Evolutionary conservation across 139 green algal species (phyloP).

Genomic region (Edaphochlamys debaryana): DNA sequence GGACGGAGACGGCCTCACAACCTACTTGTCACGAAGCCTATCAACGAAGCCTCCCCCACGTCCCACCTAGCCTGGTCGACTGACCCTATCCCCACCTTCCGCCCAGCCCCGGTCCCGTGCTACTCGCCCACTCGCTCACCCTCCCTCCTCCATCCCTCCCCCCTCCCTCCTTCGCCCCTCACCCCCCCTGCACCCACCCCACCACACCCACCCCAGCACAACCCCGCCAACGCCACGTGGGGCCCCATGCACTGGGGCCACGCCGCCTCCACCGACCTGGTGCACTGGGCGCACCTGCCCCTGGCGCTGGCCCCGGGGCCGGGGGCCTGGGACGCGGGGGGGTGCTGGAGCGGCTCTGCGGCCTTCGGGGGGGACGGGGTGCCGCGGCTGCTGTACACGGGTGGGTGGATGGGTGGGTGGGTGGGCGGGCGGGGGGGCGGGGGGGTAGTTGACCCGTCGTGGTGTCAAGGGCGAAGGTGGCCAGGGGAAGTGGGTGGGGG

Average conservation of each 20-base stretch:
- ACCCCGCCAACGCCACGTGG: constrained; percentile 47
- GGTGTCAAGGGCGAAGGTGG: no score
- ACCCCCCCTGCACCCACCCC: constrained; percentile 45
- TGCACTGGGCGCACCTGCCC: constrained; percentile 49
- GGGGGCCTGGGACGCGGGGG: constrained; percentile 48
- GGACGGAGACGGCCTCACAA: no score
- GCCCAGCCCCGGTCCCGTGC: no score
- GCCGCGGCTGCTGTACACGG: constrained; percentile 60
- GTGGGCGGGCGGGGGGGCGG: not conserved
- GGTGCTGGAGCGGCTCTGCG: constrained; percentile 57
- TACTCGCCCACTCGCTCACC: no score
- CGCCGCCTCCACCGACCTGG: constrained; percentile 46
- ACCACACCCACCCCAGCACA: constrained; percentile 39
- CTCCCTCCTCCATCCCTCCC: no score
- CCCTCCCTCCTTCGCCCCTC: not conserved
- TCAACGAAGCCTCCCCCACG: no score
- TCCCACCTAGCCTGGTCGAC: no score
- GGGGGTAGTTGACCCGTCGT: not conserved
- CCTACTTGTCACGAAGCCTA: no score
- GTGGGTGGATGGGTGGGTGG: constrained; percentile 3
- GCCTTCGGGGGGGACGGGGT: not conserved
- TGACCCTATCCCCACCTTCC: no score
- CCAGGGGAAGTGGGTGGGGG: no score
- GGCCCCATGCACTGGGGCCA: constrained; percentile 53
- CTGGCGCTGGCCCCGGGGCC: constrained; percentile 45